Conservation (phyloP, 2,329 filamentous ascomycete genomes). For the Pezicula rhizophila region DNA sequence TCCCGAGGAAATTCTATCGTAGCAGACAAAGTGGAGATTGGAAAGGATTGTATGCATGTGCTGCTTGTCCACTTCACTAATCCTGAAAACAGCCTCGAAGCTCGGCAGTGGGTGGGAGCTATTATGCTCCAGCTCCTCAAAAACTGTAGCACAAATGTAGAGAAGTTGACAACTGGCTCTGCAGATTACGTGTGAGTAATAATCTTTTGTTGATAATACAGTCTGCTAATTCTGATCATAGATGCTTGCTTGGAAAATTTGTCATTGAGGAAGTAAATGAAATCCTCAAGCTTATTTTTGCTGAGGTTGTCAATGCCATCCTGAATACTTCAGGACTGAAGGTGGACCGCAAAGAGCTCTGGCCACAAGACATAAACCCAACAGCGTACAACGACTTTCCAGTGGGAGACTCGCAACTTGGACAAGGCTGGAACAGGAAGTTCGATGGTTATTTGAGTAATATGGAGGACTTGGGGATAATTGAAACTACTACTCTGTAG, state of each 20-base stretch:
- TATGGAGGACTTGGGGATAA: background rate
- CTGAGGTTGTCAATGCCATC: slow-evolving; percentile 15
- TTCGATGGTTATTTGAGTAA: slow-evolving; percentile 20
- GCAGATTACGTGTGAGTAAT: slow-evolving; percentile 18
- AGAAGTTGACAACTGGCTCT: slow-evolving; percentile 10
- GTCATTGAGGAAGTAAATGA: slow-evolving; percentile 20
- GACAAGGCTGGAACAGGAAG: slow-evolving; percentile 14
- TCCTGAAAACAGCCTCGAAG: slow-evolving; percentile 3
- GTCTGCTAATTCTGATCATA: slow-evolving; percentile 5
- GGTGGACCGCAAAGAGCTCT: slow-evolving; percentile 10
- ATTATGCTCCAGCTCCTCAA: slow-evolving; percentile 21
- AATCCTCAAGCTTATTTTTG: slow-evolving; percentile 20
- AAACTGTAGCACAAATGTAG: slow-evolving; percentile 10
- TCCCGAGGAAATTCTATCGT: background rate
- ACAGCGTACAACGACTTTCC: slow-evolving; percentile 17
- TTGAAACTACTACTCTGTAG: no score
- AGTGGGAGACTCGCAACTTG: background rate
- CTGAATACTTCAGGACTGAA: slow-evolving; percentile 5
- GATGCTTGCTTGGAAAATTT: slow-evolving; percentile 15
- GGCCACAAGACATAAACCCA: slow-evolving; percentile 11
- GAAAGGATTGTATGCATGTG: slow-evolving; percentile 10
- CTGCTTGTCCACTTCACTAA: slow-evolving; percentile 17
- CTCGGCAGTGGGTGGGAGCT: slow-evolving; percentile 25
- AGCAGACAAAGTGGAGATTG: slow-evolving; percentile 14
- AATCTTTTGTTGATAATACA: background rate